A percentile compares a stretch with the other conserved stretches of the same genome.
Evolutionary conservation across 768 basidiomycete species (phyloP).

Genomic region (Kwoniella shandongensis): DNA sequence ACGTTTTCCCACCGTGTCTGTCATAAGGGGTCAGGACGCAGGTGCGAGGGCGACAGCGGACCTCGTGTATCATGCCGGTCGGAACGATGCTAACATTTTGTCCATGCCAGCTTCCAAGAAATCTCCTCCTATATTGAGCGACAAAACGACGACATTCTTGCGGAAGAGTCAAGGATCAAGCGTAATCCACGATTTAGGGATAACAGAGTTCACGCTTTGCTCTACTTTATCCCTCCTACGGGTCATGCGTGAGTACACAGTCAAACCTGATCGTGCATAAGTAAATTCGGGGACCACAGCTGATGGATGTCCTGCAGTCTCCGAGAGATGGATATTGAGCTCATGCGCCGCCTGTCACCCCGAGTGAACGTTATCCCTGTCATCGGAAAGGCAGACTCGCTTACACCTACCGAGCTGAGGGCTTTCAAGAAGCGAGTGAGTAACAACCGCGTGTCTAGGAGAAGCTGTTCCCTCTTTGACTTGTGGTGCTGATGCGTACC

Average conservation of each 20-base stretch:
- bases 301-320: constrained; percentile 54
- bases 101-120: constrained; percentile 76
- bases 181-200: constrained; percentile 99
- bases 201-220: constrained; percentile 90
- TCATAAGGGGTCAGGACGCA: background rate
- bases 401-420: constrained; percentile 87
- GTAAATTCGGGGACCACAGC: background rate
- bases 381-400: constrained; percentile 88
- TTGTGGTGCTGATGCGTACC: background rate
- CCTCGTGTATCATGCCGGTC: background rate
- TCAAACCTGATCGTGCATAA: background rate
- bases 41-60: background rate
- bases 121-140: constrained; percentile 95
- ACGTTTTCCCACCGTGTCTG: background rate
- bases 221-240: constrained; percentile 96
- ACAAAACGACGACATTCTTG: constrained; percentile 98
- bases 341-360: constrained; percentile 96
- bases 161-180: constrained; percentile 98
- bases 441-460: constrained; percentile 55
- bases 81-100: background rate
- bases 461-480: constrained; percentile 34
- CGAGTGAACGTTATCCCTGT: constrained; percentile 99
- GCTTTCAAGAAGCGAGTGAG: constrained; percentile 90
- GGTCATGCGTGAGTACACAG: constrained; percentile 43
- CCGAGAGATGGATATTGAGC: constrained; percentile 97